These are phyloP conservation scores for Primulina tabacum DNA, from an alignment of 257 asterid genomes.

Conservation along the genomic window DNA sequence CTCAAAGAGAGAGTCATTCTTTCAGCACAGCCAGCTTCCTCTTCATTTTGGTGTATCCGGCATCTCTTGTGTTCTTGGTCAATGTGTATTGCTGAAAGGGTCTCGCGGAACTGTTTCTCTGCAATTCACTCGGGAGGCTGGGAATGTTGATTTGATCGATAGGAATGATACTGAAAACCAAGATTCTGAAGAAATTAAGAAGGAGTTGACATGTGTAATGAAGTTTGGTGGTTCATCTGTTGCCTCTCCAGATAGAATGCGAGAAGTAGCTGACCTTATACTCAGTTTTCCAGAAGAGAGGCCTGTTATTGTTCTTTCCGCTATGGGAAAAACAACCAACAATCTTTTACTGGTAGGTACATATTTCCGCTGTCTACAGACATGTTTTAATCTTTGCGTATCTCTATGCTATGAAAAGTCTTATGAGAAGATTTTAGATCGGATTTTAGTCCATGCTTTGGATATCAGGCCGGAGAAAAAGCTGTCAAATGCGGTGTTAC, in stretches of 20 bases:
- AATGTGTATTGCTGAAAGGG: slow-evolving; percentile 25
- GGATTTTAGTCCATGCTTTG: slow-evolving; percentile 9
- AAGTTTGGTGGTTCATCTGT: slow-evolving; percentile 69
- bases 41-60: slow-evolving; percentile 26
- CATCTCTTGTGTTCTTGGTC: slow-evolving; percentile 28
- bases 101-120: slow-evolving; percentile 24
- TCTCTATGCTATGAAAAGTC: neutral
- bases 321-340: slow-evolving; percentile 68
- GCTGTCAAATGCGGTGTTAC: slow-evolving; percentile 77
- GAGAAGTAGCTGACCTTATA: slow-evolving; percentile 54
- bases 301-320: slow-evolving; percentile 65
- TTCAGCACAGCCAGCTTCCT: slow-evolving; percentile 30
- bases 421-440: neutral
- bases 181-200: slow-evolving; percentile 29
- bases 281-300: slow-evolving; percentile 58
- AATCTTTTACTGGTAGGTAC: slow-evolving; percentile 41
- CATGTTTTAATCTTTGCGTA: neutral
- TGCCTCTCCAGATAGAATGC: slow-evolving; percentile 55
- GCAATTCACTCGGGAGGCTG: slow-evolving; percentile 34
- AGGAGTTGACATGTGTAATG: slow-evolving; percentile 54
- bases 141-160: slow-evolving; percentile 37
- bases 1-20: slow-evolving; percentile 27
- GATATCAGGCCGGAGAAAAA: slow-evolving; percentile 79
- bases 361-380: neutral
- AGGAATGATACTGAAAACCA: slow-evolving; percentile 29